Conservation (phyloP, 1,284 basidiomycete genomes). For the Cryptococcus depauperatus region DNA sequence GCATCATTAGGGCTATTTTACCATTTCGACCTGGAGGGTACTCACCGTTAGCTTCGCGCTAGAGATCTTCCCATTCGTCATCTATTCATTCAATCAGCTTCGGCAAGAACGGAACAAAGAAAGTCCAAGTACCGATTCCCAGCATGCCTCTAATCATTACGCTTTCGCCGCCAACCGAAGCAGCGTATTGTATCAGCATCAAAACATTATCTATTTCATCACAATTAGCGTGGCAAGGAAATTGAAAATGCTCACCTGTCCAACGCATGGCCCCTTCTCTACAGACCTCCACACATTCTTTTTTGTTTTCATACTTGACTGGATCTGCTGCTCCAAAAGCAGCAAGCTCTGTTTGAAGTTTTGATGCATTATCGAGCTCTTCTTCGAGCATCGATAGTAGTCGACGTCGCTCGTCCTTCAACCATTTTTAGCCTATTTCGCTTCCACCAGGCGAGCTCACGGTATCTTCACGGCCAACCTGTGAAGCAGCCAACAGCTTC, state of each 20-base stretch:
- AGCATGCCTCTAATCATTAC: slow-evolving; percentile 20
- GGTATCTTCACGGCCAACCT: slow-evolving; percentile 55
- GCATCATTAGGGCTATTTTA: too few relatives aligned
- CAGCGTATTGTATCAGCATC: slow-evolving; percentile 24
- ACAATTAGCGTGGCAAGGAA: slow-evolving; percentile 16
- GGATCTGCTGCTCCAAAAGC: slow-evolving; percentile 75
- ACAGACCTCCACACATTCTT: slow-evolving; percentile 59
- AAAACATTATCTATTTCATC: slow-evolving; percentile 33
- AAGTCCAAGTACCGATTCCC: slow-evolving; percentile 27
- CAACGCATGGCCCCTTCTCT: slow-evolving; percentile 71
- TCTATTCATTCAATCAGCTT: slow-evolving; percentile 5
- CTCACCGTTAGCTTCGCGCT: too few relatives aligned
- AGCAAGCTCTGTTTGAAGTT: slow-evolving; percentile 52
- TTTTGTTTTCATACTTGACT: slow-evolving; percentile 64
- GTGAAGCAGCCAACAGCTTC: slow-evolving; percentile 51
- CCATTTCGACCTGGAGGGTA: too few relatives aligned
- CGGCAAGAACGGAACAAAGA: neutral
- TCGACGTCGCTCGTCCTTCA: slow-evolving; percentile 53
- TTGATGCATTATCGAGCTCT: neutral
- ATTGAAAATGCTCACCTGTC: too few relatives aligned
- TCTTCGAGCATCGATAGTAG: slow-evolving; percentile 45
- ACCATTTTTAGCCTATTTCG: neutral
- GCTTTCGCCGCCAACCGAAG: slow-evolving; percentile 18
- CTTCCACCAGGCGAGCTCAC: slow-evolving; percentile 41
- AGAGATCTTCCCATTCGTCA: slow-evolving; percentile 18